A percentile compares a stretch with the other conserved stretches of the same genome.
phyloP scores from a whole-genome alignment of 345 rosid genomes.

The Rhodamnia rubescens region DNA sequence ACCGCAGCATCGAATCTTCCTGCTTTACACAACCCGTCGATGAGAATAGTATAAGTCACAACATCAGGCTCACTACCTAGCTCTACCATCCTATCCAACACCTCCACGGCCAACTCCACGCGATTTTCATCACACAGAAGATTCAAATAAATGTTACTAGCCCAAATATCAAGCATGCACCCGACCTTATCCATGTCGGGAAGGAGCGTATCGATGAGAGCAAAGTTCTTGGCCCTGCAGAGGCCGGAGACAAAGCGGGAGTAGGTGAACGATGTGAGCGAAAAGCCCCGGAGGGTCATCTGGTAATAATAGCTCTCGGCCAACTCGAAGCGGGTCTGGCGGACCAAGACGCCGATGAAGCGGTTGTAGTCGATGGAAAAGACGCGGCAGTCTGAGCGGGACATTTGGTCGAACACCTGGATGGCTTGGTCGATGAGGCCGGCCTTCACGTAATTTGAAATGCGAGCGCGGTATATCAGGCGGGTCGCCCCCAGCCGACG shows the following conservation, averaged over 20 bases:
- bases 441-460: constrained; percentile 45
- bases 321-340: constrained; percentile 50
- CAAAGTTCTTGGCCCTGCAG: constrained; percentile 46
- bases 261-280: constrained; percentile 75
- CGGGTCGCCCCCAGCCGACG: constrained; percentile 77
- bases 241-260: constrained; percentile 88
- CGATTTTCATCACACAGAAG: constrained; percentile 49
- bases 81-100: constrained; percentile 38
- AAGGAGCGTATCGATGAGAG: constrained; percentile 43
- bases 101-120: constrained; percentile 45
- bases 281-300: constrained; percentile 61
- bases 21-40: constrained; percentile 55
- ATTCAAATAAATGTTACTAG: constrained; percentile 62
- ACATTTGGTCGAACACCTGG: constrained; percentile 88
- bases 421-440: constrained; percentile 70
- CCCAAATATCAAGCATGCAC: constrained; percentile 70
- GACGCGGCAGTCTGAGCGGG: constrained; percentile 61
- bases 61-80: constrained; percentile 81
- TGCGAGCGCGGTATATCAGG: constrained; percentile 70
- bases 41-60: constrained; percentile 67
- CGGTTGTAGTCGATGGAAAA: constrained; percentile 79
- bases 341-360: constrained; percentile 67
- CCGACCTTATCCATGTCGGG: constrained; percentile 62
- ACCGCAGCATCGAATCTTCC: constrained; percentile 42
- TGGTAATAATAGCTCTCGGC: constrained; percentile 51